Conservation (phyloP, 106 monocot genomes). For the Chionographis japonica region DNA sequence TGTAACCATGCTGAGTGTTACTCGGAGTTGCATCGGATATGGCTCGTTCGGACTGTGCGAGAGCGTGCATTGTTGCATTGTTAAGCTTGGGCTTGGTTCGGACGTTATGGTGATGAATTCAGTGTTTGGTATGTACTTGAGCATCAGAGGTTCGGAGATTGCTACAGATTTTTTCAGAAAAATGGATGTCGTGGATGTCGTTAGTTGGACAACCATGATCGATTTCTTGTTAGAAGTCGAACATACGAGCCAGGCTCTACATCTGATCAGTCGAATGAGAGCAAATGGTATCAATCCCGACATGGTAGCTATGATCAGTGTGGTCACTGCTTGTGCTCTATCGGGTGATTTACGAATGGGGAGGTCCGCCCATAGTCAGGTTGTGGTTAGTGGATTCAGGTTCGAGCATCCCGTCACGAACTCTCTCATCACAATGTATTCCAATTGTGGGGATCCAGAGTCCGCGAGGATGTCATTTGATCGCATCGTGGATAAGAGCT, state of each 20-base stretch:
- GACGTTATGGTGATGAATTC: constrained; percentile 36
- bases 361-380: constrained; percentile 21
- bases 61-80: constrained; percentile 28
- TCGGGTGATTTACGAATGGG: constrained; percentile 31
- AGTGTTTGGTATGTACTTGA: constrained; percentile 44
- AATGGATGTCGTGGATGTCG: constrained; percentile 30
- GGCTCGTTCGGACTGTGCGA: constrained; percentile 18
- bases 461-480: constrained; percentile 28
- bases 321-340: constrained; percentile 26
- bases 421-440: constrained; percentile 43
- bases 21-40: constrained; percentile 18
- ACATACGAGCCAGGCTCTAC: constrained; percentile 16
- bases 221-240: constrained; percentile 20
- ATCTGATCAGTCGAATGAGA: constrained; percentile 29
- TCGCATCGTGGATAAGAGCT: constrained; percentile 15
- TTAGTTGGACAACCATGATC: constrained; percentile 43
- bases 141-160: constrained; percentile 16
- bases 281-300: constrained; percentile 28
- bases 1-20: constrained; percentile 30
- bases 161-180: constrained; percentile 20
- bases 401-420: constrained; percentile 21
- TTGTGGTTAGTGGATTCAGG: constrained; percentile 18
- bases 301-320: constrained; percentile 19
- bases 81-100: constrained; percentile 33
- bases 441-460: constrained; percentile 22